Base-by-base conservation (phyloP, 1,139 yeast species). In the Debaryomyces sp. region DNA sequence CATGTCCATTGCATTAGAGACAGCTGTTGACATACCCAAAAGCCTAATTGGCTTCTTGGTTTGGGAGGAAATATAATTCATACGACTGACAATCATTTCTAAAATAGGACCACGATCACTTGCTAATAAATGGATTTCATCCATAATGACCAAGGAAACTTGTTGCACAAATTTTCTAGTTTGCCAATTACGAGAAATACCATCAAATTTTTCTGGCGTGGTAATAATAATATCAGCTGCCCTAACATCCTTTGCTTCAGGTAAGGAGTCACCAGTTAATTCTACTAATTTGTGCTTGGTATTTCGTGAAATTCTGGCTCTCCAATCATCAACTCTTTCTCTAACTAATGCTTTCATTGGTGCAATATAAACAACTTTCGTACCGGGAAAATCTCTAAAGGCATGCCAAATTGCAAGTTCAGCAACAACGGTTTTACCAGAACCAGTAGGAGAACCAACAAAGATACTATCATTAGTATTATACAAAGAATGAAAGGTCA, bases 301-400 rank as follows among this genome's bases (percentile, higher is more conserved):
- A 32, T 76, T 73, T n/a, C 80, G 78, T 12, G 87, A 79, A 22
- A 94, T 80, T 48, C 96, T 76, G 41, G 71, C 77, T 36, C 87
- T 75, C 99, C 99, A 95, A 62, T 95, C 99, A 59, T 88, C 95
- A 10, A 95, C 98, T 66, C 99, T 81, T 70, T 95, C 99, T 53
- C 97, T 78, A 2, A 95, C 99, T 63, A 95, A 80, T 0, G 99
- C 99, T 63, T 95, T 95, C 99, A 95, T 95, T 3, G 99, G 99
- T 0, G 99, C 99, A 70, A 95, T 92, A 64, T 95, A 95, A 8
- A 92, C 97, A 44, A 92, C 78, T 59, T 92, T 92, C 0, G 94
- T 85, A 0, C 85, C 85, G 0, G 97, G 96, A 50, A 78, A 84
- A 43, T 87, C 85, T 45, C 77, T 81, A 62, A 91, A 87, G 0